A percentile compares a stretch with the other conserved stretches of the same genome.
These are phyloP conservation scores for Boletus eberwhitei DNA, from an alignment of 768 basidiomycete species.

Conservation along the genomic window DNA sequence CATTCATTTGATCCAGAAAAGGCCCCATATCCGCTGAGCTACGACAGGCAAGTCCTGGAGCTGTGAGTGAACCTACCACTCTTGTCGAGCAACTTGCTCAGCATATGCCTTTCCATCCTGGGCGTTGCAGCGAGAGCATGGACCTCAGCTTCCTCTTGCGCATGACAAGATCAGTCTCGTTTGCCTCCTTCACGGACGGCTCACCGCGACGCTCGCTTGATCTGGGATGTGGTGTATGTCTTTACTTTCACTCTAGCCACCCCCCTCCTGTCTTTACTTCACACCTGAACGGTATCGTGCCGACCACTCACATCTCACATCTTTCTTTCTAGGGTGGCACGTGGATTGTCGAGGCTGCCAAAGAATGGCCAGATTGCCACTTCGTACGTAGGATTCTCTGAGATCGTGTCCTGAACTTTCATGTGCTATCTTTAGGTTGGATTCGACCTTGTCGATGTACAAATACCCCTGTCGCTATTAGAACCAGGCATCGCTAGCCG, in stretches of 20 bases:
- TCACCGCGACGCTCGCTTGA: constrained; percentile 57
- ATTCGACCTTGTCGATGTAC: constrained; percentile 74
- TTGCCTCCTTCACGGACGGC: constrained; percentile 50
- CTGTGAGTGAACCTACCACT: constrained; percentile 43
- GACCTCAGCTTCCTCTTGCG: constrained; percentile 49
- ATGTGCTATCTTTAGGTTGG: constrained; percentile 50
- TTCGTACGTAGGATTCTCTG: constrained; percentile 46
- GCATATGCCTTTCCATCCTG: background rate
- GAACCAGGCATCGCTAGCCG: constrained; percentile 51
- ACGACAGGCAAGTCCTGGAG: constrained; percentile 64
- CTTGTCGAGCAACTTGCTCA: constrained; percentile 4
- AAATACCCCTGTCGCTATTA: constrained; percentile 54
- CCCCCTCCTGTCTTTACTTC: background rate
- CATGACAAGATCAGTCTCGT: constrained; percentile 53
- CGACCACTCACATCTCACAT: background rate
- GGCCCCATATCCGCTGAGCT: constrained; percentile 76
- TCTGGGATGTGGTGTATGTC: constrained; percentile 70
- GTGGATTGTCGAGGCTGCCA: constrained; percentile 73
- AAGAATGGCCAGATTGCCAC: constrained; percentile 61
- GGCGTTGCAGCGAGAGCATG: constrained; percentile 46
- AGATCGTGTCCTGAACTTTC: background rate
- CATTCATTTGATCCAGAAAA: constrained; percentile 71
- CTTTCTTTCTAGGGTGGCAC: constrained; percentile 49
- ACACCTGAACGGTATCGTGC: background rate
- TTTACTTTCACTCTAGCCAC: background rate